Conservation (phyloP, 2,329 filamentous ascomycete species). For the Cladophialophora yegresii region DNA sequence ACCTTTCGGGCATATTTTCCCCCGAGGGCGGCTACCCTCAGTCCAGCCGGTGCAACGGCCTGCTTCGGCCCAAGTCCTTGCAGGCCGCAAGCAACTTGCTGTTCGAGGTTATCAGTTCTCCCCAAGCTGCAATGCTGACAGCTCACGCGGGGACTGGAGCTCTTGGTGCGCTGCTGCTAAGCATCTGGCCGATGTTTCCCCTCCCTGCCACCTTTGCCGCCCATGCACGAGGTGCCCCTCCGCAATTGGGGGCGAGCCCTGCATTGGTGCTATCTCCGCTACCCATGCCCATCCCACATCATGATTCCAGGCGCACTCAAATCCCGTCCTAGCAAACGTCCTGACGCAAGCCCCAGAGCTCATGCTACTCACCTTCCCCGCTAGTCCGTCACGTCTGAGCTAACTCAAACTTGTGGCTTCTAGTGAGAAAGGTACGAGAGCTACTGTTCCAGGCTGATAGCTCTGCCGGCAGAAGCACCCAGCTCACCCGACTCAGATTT, state of each 20-base stretch:
- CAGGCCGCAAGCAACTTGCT: neutral
- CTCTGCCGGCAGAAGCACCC: constrained; percentile 28
- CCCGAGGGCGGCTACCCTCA: constrained; percentile 2
- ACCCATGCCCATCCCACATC: constrained; percentile 6
- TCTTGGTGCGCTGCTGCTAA: neutral
- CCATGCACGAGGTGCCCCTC: constrained; percentile 1
- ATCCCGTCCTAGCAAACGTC: constrained; percentile 2
- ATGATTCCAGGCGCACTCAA: constrained; percentile 4
- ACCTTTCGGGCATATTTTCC: constrained; percentile 5
- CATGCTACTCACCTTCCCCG: constrained; percentile 11
- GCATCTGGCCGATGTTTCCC: constrained; percentile 18
- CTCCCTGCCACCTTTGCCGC: constrained; percentile 26
- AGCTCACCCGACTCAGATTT: constrained; percentile 12
- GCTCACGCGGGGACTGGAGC: neutral
- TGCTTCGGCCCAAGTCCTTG: constrained; percentile 2
- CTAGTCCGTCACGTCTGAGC: constrained; percentile 15
- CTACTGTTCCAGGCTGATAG: constrained; percentile 31
- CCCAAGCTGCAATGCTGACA: neutral
- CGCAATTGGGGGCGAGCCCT: constrained; percentile 7
- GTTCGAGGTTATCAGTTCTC: neutral
- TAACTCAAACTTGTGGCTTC: constrained; percentile 8
- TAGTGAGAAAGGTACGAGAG: constrained; percentile 15
- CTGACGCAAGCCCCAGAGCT: constrained; percentile 6
- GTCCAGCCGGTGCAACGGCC: constrained; percentile 1
- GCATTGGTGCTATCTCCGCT: constrained; percentile 11